Percentiles rank a stretch among this genome's conserved stretches.
These are phyloP conservation scores for Sclerotinia minor DNA, from an alignment of 2,329 filamentous ascomycete species.

Conservation along the genomic window DNA sequence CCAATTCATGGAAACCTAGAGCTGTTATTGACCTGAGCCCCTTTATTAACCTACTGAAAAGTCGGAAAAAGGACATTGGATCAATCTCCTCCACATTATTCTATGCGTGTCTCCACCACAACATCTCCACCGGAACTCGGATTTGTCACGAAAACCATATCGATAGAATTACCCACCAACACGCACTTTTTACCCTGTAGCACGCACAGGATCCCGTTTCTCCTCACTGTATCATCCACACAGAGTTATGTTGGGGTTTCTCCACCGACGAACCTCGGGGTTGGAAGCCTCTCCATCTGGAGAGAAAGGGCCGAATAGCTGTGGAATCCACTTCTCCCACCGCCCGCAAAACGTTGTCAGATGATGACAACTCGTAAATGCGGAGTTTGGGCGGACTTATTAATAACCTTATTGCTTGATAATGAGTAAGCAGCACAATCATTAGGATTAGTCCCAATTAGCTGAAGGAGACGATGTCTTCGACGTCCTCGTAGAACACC, in stretches of 20 bases:
- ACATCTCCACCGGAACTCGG: neutral
- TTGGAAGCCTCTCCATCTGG: slow-evolving; percentile 15
- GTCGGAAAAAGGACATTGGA: neutral
- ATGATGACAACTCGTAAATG: neutral
- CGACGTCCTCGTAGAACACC: neutral
- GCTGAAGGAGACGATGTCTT: neutral
- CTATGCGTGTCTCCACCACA: neutral
- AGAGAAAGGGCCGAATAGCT: slow-evolving; percentile 16
- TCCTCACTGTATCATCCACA: slow-evolving; percentile 1
- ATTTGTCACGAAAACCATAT: neutral
- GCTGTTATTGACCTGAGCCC: neutral
- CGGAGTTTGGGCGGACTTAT: neutral
- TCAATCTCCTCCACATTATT: neutral
- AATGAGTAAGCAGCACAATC: neutral
- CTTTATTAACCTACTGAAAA: neutral
- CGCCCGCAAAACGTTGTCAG: neutral
- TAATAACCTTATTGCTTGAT: neutral
- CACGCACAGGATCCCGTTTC: neutral
- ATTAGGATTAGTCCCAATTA: neutral
- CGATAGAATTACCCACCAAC: neutral
- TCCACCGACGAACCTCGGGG: slow-evolving; percentile 12
- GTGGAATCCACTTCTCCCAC: neutral
- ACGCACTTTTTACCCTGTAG: neutral
- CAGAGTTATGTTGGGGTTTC: neutral
- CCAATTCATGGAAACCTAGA: neutral